Percentiles rank a stretch among this genome's conserved stretches.
Evolutionary conservation across 1,284 basidiomycete genomes (phyloP).

Genomic region (Xerocomus minutiporus): DNA sequence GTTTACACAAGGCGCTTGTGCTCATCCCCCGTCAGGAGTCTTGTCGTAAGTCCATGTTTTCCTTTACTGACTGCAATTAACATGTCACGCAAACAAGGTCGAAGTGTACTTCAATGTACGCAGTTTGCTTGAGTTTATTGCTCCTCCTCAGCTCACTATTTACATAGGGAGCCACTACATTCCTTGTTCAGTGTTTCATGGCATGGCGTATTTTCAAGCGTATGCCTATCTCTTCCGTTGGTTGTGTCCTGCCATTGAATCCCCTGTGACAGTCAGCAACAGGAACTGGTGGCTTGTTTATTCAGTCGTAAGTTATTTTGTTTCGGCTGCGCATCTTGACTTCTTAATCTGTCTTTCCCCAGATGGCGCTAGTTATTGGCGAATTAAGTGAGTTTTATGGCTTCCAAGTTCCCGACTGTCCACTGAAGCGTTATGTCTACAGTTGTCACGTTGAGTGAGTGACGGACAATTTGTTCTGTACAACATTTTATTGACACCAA

Average conservation of each 20-base stretch:
- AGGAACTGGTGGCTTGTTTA: slow-evolving; percentile 10
- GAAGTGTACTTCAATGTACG: slow-evolving; percentile 36
- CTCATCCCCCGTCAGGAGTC: slow-evolving; percentile 36
- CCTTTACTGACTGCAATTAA: background rate
- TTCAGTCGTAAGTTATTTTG: slow-evolving; percentile 8
- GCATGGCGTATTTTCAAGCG: slow-evolving; percentile 26
- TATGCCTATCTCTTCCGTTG: slow-evolving; percentile 8
- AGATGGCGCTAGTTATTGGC: slow-evolving; percentile 38
- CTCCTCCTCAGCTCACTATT: background rate
- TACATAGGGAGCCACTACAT: slow-evolving; percentile 28
- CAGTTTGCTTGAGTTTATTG: background rate
- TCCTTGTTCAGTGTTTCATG: slow-evolving; percentile 37
- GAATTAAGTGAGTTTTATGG: slow-evolving; percentile 46
- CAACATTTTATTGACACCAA: slow-evolving; percentile 5
- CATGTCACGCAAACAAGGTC: slow-evolving; percentile 15
- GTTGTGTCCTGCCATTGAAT: background rate
- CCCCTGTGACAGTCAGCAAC: slow-evolving; percentile 25
- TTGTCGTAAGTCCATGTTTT: slow-evolving; percentile 36
- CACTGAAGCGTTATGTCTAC: slow-evolving; percentile 4
- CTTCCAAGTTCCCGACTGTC: background rate
- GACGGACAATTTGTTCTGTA: background rate
- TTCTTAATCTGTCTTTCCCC: background rate
- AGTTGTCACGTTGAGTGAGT: slow-evolving; percentile 22
- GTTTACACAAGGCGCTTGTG: background rate
- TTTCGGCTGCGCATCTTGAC: background rate